A percentile compares a stretch with the other conserved stretches of the same genome.
phyloP scores from a whole-genome alignment of 228 moss, liverwort and hornwort genomes.

The Sphagnum fallax region DNA sequence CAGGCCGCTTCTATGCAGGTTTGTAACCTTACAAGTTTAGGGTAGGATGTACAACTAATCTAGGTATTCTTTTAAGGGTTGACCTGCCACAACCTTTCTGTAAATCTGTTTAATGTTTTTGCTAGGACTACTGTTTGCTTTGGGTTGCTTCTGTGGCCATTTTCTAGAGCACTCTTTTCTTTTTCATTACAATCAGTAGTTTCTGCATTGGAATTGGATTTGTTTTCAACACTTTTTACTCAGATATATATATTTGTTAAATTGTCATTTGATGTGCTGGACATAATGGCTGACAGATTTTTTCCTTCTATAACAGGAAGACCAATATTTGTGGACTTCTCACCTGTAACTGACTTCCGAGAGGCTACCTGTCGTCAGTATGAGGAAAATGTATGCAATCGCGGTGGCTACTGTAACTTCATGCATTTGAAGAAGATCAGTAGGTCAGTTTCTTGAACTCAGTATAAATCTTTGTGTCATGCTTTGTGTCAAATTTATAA shows the following conservation, averaged over 20 bases:
- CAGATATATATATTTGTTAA: too few relatives aligned
- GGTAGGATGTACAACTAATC: too few relatives aligned
- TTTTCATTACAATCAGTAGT: background rate
- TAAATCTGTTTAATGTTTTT: too few relatives aligned
- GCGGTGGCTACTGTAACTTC: conserved; percentile 33
- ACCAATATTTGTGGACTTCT: conserved; percentile 29
- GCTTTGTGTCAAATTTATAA: too few relatives aligned
- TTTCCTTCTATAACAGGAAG: conserved; percentile 9
- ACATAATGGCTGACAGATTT: background rate
- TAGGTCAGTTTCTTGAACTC: conserved; percentile 7
- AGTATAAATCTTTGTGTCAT: too few relatives aligned
- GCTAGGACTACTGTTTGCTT: background rate
- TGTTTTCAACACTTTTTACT: too few relatives aligned
- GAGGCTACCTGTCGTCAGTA: conserved; percentile 35
- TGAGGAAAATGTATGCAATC: conserved; percentile 34
- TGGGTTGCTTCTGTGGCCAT: background rate
- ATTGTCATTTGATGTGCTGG: too few relatives aligned
- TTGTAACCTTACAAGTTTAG: background rate
- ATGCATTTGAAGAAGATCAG: conserved; percentile 32
- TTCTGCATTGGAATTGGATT: too few relatives aligned
- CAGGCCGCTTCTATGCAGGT: conserved; percentile 26
- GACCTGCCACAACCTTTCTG: too few relatives aligned
- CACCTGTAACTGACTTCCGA: conserved; percentile 33
- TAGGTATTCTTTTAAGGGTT: too few relatives aligned
- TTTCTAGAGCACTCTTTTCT: background rate